Evolutionary conservation across 768 basidiomycete species (phyloP), one percentile per base, ranked within the genome.

Genomic region (Termitomyces sp.): DNA sequence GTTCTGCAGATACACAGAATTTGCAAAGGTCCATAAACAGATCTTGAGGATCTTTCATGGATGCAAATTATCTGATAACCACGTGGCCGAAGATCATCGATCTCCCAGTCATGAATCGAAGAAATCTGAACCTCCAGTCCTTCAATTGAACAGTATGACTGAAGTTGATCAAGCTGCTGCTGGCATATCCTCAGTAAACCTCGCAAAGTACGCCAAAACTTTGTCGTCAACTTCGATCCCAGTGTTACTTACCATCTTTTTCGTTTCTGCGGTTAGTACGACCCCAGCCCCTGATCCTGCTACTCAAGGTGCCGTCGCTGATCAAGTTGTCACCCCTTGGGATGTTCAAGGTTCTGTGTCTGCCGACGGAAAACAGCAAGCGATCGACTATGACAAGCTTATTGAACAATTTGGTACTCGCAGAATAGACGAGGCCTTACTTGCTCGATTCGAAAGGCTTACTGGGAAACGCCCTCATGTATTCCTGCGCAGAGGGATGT

Each of bases 351-450:
- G 96, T 51, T 87, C 85, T 29, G 88, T 97, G 10, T 83, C 90
- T 5, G 81, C 75, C 21, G 93, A 97, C 65, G 97, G 97, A 54
- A 88, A 90, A 66, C 88, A 97, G 75, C 86, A 86, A 54, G 94
- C 84, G 50, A 98, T 98, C 72, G 92, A 99, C 75, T 99, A 99
- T 65, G 91, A 96, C 74, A 98, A 97, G 77, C 82, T 98, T 59
- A 78, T 98, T 55, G 83, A 83, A 66, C 91, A 97, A 69, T 99
- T 99, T 66, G 97, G 97, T 45, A 98, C 97, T 11, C 84, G 87
- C 46, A 76, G 84, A 56, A 78, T 98, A 61, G 89, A 95, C 63
- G 68, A 76, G 2, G 86, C 83, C 23, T 71, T 99, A 43, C 76
- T 99, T 19, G 85, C 87, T 59, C 83, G 97, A 29, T 99, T 99